Conservation (phyloP, 495 filamentous ascomycete species). For the Penicillium nucicola region DNA sequence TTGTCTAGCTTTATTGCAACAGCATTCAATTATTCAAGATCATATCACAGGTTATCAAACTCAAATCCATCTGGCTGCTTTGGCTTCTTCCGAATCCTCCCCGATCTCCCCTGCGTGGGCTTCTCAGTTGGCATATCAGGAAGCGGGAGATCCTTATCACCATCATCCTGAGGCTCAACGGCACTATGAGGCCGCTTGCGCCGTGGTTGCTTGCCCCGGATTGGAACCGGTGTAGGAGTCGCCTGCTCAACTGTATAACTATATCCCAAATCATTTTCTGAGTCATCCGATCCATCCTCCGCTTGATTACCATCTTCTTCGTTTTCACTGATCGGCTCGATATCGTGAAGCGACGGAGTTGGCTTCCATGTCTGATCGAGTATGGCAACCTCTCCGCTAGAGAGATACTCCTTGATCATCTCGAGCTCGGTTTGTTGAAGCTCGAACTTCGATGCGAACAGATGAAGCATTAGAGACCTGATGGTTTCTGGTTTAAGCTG, state of each 20-base stretch:
- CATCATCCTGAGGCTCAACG: not conserved
- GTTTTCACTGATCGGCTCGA: constrained; percentile 3
- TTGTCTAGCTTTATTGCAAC: too few relatives aligned
- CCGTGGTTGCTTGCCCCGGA: not conserved
- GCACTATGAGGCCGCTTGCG: not conserved
- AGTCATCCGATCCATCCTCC: not conserved
- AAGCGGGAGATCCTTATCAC: not conserved
- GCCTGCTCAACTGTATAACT: not conserved
- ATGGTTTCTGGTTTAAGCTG: constrained; percentile 1
- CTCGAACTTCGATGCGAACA: constrained; percentile 1
- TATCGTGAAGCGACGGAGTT: not conserved
- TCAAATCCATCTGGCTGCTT: not conserved
- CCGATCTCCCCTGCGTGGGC: not conserved
- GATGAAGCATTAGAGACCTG: not conserved
- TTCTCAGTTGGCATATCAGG: not conserved
- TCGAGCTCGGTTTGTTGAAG: not conserved
- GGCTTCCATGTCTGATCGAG: not conserved
- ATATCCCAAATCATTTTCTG: not conserved
- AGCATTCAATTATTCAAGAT: not conserved
- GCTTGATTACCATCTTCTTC: constrained; percentile 2
- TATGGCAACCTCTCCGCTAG: not conserved
- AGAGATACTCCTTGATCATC: not conserved
- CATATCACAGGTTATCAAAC: not conserved
- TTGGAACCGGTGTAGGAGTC: not conserved
- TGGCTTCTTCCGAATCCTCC: not conserved